These are phyloP conservation scores for Rhododendron kiyosumense DNA, from an alignment of 148 eudicot species.

Conservation along the genomic window DNA sequence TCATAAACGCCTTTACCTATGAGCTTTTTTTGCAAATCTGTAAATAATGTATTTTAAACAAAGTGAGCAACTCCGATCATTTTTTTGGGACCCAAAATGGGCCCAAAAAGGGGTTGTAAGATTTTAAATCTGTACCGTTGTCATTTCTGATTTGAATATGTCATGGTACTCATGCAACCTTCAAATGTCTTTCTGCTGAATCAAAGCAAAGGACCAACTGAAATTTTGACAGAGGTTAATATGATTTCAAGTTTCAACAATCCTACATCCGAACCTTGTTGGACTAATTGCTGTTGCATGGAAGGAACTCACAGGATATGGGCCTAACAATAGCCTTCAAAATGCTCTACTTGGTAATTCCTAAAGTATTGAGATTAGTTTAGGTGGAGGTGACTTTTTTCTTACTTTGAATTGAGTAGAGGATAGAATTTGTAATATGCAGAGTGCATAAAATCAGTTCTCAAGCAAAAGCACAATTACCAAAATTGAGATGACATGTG, in stretches of 20 bases:
- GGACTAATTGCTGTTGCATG: constrained; percentile 51
- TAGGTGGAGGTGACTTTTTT: neutral
- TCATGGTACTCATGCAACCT: constrained; percentile 34
- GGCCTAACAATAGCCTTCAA: constrained; percentile 46
- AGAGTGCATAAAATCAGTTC: neutral
- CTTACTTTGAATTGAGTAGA: neutral
- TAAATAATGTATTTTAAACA: no score
- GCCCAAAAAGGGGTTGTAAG: no score
- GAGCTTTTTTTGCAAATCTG: no score
- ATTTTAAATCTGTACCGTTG: no score
- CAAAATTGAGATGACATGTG: neutral
- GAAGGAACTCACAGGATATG: constrained; percentile 31
- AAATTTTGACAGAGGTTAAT: constrained; percentile 45
- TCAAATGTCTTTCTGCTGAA: constrained; percentile 45
- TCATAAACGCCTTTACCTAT: no score
- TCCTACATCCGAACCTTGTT: constrained; percentile 53
- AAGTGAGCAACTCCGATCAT: no score
- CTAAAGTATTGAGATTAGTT: neutral
- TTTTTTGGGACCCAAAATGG: no score
- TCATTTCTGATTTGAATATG: no score
- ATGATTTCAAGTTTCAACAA: constrained; percentile 44
- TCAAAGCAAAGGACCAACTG: constrained; percentile 41
- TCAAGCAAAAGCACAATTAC: neutral
- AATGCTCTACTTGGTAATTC: constrained; percentile 35
- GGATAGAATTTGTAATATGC: no score